phyloP scores from a whole-genome alignment of 768 basidiomycete genomes.

The Vararia minispora region DNA sequence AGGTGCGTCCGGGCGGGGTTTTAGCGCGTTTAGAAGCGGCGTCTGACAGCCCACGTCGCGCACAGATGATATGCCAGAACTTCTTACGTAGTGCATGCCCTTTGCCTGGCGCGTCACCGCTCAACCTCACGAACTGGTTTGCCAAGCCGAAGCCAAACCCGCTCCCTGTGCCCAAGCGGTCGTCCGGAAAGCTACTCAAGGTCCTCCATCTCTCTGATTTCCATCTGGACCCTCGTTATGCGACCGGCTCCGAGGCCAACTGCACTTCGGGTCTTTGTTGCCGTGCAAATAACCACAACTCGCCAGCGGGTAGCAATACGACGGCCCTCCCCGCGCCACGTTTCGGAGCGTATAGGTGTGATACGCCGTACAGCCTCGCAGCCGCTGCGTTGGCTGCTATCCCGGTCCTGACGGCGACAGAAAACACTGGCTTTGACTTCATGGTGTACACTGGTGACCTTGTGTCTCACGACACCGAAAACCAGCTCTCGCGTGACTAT shows the following conservation, averaged over 20 bases:
- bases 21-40: not conserved
- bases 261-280: constrained; percentile 63
- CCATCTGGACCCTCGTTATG: constrained; percentile 68
- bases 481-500: constrained; percentile 49
- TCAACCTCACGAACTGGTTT: constrained; percentile 63
- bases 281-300: constrained; percentile 40
- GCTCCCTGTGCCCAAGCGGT: constrained; percentile 43
- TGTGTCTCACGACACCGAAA: constrained; percentile 58
- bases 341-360: constrained; percentile 49
- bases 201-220: constrained; percentile 71
- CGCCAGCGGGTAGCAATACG: constrained; percentile 35
- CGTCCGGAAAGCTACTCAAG: constrained; percentile 56
- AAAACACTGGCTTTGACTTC: constrained; percentile 50
- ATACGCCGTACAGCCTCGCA: constrained; percentile 51
- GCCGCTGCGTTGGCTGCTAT: constrained; percentile 55
- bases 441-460: constrained; percentile 66
- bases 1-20: constrained; percentile 27
- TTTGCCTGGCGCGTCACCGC: constrained; percentile 41
- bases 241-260: constrained; percentile 61
- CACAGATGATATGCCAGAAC: constrained; percentile 46
- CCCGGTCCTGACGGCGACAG: constrained; percentile 51
- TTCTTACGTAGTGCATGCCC: constrained; percentile 43
- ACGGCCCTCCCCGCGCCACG: constrained; percentile 52
- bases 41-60: not conserved
- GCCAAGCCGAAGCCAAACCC: constrained; percentile 66